Conservation (phyloP, 192 early-diverging fungal species). For the Fimicolochytrium jonesii region DNA sequence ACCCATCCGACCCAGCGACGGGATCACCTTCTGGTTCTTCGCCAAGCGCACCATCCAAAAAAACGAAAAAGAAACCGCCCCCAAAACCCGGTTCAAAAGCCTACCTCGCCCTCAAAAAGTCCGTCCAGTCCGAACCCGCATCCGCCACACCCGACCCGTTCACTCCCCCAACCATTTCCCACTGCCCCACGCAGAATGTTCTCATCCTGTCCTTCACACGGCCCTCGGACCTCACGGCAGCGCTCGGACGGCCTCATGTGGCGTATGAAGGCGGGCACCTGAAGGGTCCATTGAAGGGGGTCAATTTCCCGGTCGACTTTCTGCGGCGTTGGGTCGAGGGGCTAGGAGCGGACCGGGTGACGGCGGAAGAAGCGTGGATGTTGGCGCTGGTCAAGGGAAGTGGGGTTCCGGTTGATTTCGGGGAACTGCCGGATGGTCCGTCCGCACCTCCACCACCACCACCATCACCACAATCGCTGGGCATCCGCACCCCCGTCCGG, state of each 20-base stretch:
- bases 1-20: too few species aligned
- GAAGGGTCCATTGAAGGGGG: constrained; percentile 48
- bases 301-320: constrained; percentile 40
- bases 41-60: not conserved
- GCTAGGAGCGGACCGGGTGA: not conserved
- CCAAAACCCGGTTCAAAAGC: constrained; percentile 39
- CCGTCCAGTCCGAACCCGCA: not conserved
- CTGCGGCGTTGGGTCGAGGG: constrained; percentile 18
- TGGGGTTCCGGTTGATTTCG: not conserved
- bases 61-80: constrained; percentile 16
- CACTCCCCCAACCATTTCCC: not conserved
- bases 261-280: constrained; percentile 41
- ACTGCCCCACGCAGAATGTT: constrained; percentile 3
- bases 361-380: not conserved
- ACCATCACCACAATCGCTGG: too few species aligned
- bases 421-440: not conserved
- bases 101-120: constrained; percentile 19
- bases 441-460: not conserved
- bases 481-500: too few species aligned
- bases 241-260: constrained; percentile 40
- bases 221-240: constrained; percentile 16
- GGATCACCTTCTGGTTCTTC: too few species aligned
- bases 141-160: not conserved
- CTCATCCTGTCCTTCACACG: constrained; percentile 31
- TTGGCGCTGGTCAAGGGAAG: not conserved